Conservation (phyloP, 768 basidiomycete genomes). For the Phlegmacium glaucopus region DNA sequence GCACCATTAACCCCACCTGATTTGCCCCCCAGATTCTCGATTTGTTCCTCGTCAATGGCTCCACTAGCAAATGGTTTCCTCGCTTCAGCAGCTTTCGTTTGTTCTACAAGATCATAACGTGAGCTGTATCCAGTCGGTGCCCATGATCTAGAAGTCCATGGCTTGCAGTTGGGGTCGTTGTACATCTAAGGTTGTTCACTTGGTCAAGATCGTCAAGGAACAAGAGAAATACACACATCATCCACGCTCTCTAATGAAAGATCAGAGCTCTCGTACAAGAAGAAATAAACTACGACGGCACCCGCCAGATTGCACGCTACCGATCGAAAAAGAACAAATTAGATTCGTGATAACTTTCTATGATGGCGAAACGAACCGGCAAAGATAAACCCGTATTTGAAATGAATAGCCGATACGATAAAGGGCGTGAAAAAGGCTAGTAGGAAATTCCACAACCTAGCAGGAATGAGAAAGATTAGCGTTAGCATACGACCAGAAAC, state of each 20-base stretch:
- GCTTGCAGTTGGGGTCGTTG: constrained; percentile 57
- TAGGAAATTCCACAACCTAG: constrained; percentile 62
- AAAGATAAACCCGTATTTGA: constrained; percentile 69
- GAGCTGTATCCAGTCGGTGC: constrained; percentile 52
- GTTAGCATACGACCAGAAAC: neutral
- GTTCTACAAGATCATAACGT: constrained; percentile 42
- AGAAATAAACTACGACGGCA: constrained; percentile 61
- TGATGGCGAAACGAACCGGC: constrained; percentile 37
- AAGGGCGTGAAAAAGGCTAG: constrained; percentile 80
- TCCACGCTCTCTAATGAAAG: constrained; percentile 67
- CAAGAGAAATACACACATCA: constrained; percentile 30
- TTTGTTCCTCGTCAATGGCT: constrained; percentile 19
- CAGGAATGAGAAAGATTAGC: neutral
- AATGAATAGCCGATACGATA: constrained; percentile 53
- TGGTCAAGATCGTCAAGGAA: neutral
- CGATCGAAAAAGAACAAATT: neutral
- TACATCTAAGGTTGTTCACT: constrained; percentile 68
- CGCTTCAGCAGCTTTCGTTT: constrained; percentile 38
- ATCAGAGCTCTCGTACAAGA: constrained; percentile 72
- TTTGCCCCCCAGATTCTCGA: constrained; percentile 11
- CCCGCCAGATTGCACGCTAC: constrained; percentile 56
- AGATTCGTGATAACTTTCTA: neutral
- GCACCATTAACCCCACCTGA: neutral
- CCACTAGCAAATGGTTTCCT: constrained; percentile 19
- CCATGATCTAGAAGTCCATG: constrained; percentile 64